These are phyloP conservation scores for Dipteronia sinensis DNA, from an alignment of 345 rosid genomes.

Conservation along the genomic window DNA sequence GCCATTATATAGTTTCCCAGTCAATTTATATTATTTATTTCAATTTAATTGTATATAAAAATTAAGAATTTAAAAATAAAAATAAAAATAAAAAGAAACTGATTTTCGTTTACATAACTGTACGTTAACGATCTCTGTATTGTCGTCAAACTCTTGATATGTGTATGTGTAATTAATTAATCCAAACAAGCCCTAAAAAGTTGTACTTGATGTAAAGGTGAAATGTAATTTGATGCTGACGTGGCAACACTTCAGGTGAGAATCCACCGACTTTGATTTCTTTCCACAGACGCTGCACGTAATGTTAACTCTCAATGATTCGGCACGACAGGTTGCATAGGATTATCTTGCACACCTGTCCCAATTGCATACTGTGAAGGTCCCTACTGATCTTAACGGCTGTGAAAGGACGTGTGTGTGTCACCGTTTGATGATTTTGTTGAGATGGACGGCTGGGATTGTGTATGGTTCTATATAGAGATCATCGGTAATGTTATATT, in stretches of 20 bases:
- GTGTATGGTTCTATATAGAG: background rate
- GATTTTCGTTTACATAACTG: too few species aligned
- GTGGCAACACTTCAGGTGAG: background rate
- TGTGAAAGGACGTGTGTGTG: background rate
- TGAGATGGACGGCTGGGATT: background rate
- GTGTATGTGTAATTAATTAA: too few species aligned
- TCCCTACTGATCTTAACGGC: background rate
- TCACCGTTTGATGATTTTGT: background rate
- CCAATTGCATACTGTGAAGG: background rate
- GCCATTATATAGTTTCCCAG: too few species aligned
- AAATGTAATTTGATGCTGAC: background rate
- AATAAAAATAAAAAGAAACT: too few species aligned
- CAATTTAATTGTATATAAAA: too few species aligned
- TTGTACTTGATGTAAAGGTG: background rate
- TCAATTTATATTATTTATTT: too few species aligned
- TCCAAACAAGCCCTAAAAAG: background rate
- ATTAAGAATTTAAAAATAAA: too few species aligned
- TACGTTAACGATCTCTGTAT: too few species aligned
- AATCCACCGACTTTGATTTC: background rate
- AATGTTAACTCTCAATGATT: background rate
- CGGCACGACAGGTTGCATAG: background rate
- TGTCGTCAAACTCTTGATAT: too few species aligned
- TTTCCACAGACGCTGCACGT: background rate
- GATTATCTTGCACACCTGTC: constrained; percentile 4
- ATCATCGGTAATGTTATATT: background rate